phyloP scores from a whole-genome alignment of 2,329 filamentous ascomycete genomes.

The Microdochium nivale region DNA sequence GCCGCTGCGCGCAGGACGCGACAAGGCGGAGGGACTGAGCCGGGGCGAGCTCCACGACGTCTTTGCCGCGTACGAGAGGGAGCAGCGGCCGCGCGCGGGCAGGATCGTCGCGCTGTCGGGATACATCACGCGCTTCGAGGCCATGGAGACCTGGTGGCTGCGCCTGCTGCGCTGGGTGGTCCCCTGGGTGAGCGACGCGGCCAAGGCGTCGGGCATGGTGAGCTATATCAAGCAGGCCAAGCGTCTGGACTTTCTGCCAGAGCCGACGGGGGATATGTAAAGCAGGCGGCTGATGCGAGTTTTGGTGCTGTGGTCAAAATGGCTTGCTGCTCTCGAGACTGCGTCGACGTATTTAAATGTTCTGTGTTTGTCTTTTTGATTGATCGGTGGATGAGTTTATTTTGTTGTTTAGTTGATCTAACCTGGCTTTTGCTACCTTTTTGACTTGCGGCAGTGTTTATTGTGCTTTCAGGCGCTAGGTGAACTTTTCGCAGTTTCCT shows the following conservation, averaged over 20 bases:
- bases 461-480: too few species aligned
- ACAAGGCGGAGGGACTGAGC: background rate
- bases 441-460: too few species aligned
- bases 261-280: background rate
- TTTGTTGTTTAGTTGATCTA: too few species aligned
- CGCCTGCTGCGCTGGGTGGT: background rate
- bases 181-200: background rate
- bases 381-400: too few species aligned
- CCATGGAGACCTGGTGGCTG: conserved; percentile 9
- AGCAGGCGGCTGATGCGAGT: too few species aligned
- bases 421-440: too few species aligned
- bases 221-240: background rate
- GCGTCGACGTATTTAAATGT: too few species aligned
- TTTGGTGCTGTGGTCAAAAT: too few species aligned
- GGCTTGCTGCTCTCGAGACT: too few species aligned
- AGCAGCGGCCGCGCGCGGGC: conserved; percentile 7
- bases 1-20: background rate
- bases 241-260: background rate
- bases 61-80: conserved; percentile 8
- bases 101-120: conserved; percentile 3
- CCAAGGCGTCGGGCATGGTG: background rate
- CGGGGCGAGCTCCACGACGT: conserved; percentile 5
- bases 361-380: too few species aligned
- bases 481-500: too few species aligned
- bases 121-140: conserved; percentile 8